These are phyloP conservation scores for Paspalum vaginatum DNA, from an alignment of 176 grass and related monocot genomes.

Conservation along the genomic window DNA sequence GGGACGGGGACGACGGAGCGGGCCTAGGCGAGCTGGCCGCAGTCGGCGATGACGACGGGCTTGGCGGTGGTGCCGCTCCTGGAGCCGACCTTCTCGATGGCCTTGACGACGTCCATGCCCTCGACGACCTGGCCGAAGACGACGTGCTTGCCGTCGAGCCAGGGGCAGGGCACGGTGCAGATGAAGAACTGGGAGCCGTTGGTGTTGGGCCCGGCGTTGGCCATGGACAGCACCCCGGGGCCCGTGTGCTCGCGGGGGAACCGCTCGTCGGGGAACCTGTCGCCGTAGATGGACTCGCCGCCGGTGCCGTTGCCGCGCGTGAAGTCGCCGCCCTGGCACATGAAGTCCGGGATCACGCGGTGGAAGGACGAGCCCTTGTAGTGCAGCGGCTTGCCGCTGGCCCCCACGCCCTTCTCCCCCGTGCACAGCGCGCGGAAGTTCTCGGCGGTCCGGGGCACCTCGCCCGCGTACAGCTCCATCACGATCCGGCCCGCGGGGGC, in stretches of 20 bases:
- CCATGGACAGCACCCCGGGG: constrained; percentile 63
- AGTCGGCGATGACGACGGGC: constrained; percentile 60
- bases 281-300: constrained; percentile 83
- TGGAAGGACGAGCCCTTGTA: constrained; percentile 69
- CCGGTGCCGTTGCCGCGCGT: constrained; percentile 70
- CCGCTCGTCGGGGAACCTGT: constrained; percentile 71
- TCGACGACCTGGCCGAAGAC: constrained; percentile 64
- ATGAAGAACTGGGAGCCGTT: constrained; percentile 93
- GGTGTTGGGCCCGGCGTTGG: constrained; percentile 70
- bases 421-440: constrained; percentile 89
- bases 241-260: constrained; percentile 62
- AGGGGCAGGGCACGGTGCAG: constrained; percentile 49
- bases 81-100: constrained; percentile 53
- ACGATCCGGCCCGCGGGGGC: constrained; percentile 46
- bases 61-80: constrained; percentile 35
- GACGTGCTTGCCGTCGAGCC: constrained; percentile 84
- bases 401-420: constrained; percentile 60
- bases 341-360: constrained; percentile 81
- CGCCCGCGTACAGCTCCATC: constrained; percentile 64
- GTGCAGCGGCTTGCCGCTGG: constrained; percentile 60
- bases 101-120: constrained; percentile 56
- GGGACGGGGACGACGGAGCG: no score
- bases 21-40: constrained; percentile 64
- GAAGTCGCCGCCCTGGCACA: constrained; percentile 93
- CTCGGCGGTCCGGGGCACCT: constrained; percentile 57